Conservation (phyloP, 2,329 filamentous ascomycete genomes). For the Beauveria pseudobassiana region DNA sequence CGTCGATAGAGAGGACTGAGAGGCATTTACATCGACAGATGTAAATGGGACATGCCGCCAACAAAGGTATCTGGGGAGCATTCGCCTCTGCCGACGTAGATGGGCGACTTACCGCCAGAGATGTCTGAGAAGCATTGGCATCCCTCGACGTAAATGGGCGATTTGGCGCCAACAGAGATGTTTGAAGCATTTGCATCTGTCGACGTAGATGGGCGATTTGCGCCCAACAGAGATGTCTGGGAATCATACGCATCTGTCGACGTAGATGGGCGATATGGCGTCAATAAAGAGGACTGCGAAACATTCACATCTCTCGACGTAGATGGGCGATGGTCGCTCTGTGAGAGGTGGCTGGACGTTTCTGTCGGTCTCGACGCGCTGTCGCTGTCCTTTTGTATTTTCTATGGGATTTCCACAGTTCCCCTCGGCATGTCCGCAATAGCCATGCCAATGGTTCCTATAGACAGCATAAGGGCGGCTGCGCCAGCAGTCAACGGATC, state of each 20-base stretch:
- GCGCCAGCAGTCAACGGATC: slow-evolving; percentile 75
- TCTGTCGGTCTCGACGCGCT: not conserved
- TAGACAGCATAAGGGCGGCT: slow-evolving; percentile 72
- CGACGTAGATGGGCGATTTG: not conserved
- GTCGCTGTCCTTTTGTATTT: slow-evolving; percentile 16
- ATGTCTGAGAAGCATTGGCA: no score
- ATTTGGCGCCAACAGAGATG: no score
- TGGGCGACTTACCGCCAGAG: no score
- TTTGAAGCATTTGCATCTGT: not conserved
- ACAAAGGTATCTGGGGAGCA: no score
- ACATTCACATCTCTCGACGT: not conserved
- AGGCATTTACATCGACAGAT: no score
- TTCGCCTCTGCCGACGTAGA: no score
- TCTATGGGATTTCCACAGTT: slow-evolving; percentile 40
- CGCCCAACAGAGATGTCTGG: no score
- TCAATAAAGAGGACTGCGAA: no score
- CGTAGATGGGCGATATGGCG: not conserved
- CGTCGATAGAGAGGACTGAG: no score
- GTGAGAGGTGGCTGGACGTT: slow-evolving; percentile 1
- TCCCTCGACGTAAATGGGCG: not conserved
- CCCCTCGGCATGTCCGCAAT: slow-evolving; percentile 64
- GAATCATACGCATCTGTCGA: not conserved
- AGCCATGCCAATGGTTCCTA: slow-evolving; percentile 73
- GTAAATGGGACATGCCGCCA: no score
- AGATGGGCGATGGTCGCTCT: not conserved